Evolutionary conservation across 2,329 filamentous ascomycete species (phyloP).

Genomic region (Colletotrichum shisoi): DNA sequence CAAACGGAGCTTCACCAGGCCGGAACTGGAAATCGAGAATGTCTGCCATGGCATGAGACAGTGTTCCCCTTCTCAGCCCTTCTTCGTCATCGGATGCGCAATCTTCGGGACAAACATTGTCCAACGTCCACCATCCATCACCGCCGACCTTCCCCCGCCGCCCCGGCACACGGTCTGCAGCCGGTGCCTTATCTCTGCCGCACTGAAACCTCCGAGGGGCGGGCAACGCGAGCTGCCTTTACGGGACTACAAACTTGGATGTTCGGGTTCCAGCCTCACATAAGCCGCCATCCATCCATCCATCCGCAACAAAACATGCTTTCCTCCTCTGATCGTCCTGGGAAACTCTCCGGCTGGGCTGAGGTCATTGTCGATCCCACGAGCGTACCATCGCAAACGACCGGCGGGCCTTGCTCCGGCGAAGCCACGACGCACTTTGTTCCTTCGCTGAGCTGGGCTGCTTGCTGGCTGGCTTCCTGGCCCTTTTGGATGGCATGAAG

Average conservation of each 20-base stretch:
- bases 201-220: slow-evolving; percentile 38
- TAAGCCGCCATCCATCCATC: slow-evolving; percentile 7
- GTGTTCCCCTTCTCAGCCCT: slow-evolving; percentile 1
- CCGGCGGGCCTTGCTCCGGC: slow-evolving; percentile 15
- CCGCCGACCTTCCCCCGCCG: slow-evolving; percentile 24
- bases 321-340: neutral
- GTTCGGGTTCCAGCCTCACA: neutral
- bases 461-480: neutral
- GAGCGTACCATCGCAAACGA: neutral
- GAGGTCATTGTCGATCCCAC: slow-evolving; percentile 15
- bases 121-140: slow-evolving; percentile 15
- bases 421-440: slow-evolving; percentile 14
- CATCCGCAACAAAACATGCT: neutral
- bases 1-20: neutral
- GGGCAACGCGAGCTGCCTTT: slow-evolving; percentile 10
- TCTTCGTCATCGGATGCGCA: slow-evolving; percentile 28
- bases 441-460: slow-evolving; percentile 4
- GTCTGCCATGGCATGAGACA: slow-evolving; percentile 12
- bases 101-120: slow-evolving; percentile 13
- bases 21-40: slow-evolving; percentile 4
- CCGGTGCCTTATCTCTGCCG: slow-evolving; percentile 36
- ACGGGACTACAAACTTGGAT: neutral
- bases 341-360: neutral
- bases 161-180: slow-evolving; percentile 34
- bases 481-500: slow-evolving; percentile 23